phyloP scores from a whole-genome alignment of 1,284 basidiomycete species.

The Cryptococcus sp. region DNA sequence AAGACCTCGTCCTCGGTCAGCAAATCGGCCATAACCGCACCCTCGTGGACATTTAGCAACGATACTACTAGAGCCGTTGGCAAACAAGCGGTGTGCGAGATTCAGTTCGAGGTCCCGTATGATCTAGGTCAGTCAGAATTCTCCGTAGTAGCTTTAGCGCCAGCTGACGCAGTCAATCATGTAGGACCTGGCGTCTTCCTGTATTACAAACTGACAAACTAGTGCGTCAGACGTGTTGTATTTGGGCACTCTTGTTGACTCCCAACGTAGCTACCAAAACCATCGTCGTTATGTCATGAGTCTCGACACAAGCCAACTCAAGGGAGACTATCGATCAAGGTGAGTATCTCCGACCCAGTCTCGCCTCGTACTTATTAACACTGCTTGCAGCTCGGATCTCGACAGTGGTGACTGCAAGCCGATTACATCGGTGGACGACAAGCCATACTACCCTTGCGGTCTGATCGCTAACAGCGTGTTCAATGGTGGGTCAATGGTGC shows the following conservation, averaged over 20 bases:
- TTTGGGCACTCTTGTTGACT: not conserved
- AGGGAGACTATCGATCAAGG: constrained; percentile 61
- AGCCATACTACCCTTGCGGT: constrained; percentile 88
- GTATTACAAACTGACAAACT: constrained; percentile 96
- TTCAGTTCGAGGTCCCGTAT: constrained; percentile 80
- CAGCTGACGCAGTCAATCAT: not conserved
- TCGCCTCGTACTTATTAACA: not conserved
- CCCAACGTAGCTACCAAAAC: constrained; percentile 77
- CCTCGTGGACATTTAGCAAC: constrained; percentile 67
- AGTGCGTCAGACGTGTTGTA: constrained; percentile 48
- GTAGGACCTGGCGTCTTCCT: constrained; percentile 72
- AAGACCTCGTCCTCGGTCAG: constrained; percentile 60
- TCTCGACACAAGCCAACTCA: constrained; percentile 79
- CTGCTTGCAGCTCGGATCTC: constrained; percentile 55
- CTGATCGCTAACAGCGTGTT: constrained; percentile 98
- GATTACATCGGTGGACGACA: constrained; percentile 61
- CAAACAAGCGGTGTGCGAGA: constrained; percentile 65
- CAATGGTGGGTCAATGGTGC: constrained; percentile 66
- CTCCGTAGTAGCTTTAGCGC: not conserved
- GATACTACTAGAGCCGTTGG: constrained; percentile 55
- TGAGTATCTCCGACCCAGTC: constrained; percentile 15
- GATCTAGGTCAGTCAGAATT: constrained; percentile 58
- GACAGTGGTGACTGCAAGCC: constrained; percentile 86
- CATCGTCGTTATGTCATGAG: constrained; percentile 97
- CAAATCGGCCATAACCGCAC: constrained; percentile 57